Base-by-base conservation (phyloP, 1,139 yeast genomes). In the Suhomyces bribrorum region DNA sequence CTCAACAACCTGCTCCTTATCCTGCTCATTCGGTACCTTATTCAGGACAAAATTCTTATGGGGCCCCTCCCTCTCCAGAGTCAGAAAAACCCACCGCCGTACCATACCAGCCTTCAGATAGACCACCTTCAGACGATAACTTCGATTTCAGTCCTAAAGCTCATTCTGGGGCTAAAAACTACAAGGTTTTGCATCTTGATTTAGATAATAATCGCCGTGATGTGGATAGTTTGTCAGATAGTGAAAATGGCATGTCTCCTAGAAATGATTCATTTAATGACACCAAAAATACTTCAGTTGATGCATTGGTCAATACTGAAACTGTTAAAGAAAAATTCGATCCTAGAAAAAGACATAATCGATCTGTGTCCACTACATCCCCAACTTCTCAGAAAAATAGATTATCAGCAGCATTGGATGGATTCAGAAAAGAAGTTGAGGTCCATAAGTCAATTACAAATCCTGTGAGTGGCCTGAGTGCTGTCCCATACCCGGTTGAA, bases 111-210 rank as follows among this genome's bases (percentile, higher is more conserved):
- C 20, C 17, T 3, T 13, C 14, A 8, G 12, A 24, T 7, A 14
- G 31, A 11, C 43, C 40, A 6, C 22, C 36, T 7, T 28, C 36
- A 12, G 47, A 39, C 7, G 50, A 45, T 15, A 41, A 41, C 13
- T 50, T 50, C 36, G 40, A 49, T 40, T 47, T 48, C 30, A 41
- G 49, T 22, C 52, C 56, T 3, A 42, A 39, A 14, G 37, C 54
- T 1, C 36, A 38, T 14, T 22, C 38, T 2, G 36, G 34, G 9
- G 26, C 33, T 11, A 62, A 55, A 43, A 67, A 67, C 46, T 47
- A 54, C 36, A 66, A 62, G 54, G 64, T 64, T 37, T 56, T 67
- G 36, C 59, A 53, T 9, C 57, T 65, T 31, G 53, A 62, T 40
- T 52, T 66, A 38, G 44, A 46, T 25, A 40, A 41, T 23, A 24